Percentiles rank a stretch among this genome's conserved stretches.
These are phyloP conservation scores for Rhizopus sp. DNA, from an alignment of 371 early-diverging fungal genomes.

Conservation along the genomic window DNA sequence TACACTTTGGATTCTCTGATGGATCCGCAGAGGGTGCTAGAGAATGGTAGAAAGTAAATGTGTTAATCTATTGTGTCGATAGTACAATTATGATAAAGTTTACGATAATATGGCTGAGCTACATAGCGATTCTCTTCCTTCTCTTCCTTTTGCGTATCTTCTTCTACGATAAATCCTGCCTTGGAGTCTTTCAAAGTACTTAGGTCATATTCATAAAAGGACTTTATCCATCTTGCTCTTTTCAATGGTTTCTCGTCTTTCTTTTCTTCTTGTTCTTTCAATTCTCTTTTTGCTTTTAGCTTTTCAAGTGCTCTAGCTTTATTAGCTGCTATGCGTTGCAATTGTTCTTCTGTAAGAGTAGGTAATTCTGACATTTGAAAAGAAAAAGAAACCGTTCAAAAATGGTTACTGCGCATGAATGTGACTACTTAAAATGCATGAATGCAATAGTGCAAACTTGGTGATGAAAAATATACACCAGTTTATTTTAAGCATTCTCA, in stretches of 20 bases:
- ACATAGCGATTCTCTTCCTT: constrained; percentile 14
- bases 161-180: constrained; percentile 83
- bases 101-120: constrained; percentile 57
- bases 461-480: no score
- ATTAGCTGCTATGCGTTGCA: constrained; percentile 18
- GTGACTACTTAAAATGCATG: no score
- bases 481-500: no score
- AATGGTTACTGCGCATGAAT: constrained; percentile 1
- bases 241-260: constrained; percentile 8
- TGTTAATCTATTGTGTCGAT: neutral
- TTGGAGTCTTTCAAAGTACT: constrained; percentile 75
- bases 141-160: constrained; percentile 37
- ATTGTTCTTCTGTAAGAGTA: constrained; percentile 15
- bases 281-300: constrained; percentile 19
- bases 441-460: no score
- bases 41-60: neutral
- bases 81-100: constrained; percentile 10
- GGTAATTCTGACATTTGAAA: constrained; percentile 3
- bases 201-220: constrained; percentile 75
- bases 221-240: constrained; percentile 28
- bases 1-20: constrained; percentile 67
- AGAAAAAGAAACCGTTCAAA: constrained; percentile 1
- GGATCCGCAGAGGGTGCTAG: constrained; percentile 64
- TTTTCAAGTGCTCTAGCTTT: constrained; percentile 25
- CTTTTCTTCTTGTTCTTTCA: neutral